Conservation (phyloP, 768 basidiomycete species). For the Naganishia friedmannii region DNA sequence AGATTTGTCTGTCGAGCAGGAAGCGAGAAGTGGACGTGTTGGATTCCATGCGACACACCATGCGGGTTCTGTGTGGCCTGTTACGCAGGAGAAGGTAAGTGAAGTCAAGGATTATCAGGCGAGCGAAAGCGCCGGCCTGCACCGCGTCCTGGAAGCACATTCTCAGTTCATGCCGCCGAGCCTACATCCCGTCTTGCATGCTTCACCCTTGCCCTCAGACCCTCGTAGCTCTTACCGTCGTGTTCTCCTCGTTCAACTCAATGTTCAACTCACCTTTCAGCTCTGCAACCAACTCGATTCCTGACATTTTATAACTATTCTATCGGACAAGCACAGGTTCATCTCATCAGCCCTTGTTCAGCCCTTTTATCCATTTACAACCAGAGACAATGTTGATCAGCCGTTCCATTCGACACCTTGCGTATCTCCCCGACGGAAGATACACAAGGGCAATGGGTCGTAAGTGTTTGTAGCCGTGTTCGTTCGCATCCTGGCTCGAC, state of each 20-base stretch:
- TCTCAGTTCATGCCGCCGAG: too few relatives aligned
- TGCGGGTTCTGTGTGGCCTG: constrained; percentile 70
- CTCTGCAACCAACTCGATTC: constrained; percentile 43
- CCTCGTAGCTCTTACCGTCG: background rate
- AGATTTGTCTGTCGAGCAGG: constrained; percentile 91
- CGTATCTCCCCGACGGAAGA: too few relatives aligned
- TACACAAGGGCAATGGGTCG: background rate
- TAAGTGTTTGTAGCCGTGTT: background rate
- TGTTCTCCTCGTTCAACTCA: background rate
- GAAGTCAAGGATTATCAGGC: too few relatives aligned
- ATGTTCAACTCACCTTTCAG: constrained; percentile 34
- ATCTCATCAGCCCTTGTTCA: background rate
- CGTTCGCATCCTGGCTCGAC: constrained; percentile 25
- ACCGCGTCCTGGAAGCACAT: background rate
- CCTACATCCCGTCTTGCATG: too few relatives aligned
- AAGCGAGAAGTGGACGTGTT: constrained; percentile 71
- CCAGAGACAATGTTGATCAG: background rate
- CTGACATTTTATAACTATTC: constrained; percentile 35
- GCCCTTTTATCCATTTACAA: too few relatives aligned
- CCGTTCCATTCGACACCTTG: background rate
- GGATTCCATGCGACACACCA: constrained; percentile 93
- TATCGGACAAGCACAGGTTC: background rate
- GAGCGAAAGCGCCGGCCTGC: too few relatives aligned
- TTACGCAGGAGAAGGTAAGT: background rate
- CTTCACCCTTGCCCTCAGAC: background rate